phyloP scores from a whole-genome alignment of 1,139 yeast genomes.

The Yamadazyma buinensis region DNA sequence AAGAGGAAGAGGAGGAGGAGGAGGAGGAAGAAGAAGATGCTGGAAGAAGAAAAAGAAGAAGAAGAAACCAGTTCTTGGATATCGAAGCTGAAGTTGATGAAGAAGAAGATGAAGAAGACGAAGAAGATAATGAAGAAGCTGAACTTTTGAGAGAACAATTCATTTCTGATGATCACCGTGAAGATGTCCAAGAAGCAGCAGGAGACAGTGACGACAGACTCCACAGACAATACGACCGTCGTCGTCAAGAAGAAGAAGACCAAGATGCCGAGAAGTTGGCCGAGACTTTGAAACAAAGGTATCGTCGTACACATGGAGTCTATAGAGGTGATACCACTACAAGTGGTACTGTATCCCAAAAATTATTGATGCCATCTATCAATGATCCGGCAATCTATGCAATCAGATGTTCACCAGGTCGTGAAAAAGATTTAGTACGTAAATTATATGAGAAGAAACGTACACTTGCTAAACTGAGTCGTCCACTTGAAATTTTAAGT shows the following conservation, averaged over 20 bases:
- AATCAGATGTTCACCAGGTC: conserved; percentile 87
- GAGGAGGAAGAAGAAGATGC: conserved; percentile 41
- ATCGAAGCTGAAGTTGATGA: conserved; percentile 99
- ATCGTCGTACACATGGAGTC: conserved; percentile 81
- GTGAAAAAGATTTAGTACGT: conserved; percentile 87
- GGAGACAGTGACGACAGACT: conserved; percentile 57
- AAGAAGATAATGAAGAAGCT: conserved; percentile 87
- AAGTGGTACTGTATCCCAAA: conserved; percentile 81
- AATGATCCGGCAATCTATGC: conserved; percentile 98
- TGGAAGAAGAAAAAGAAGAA: conserved; percentile 61
- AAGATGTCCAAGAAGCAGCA: conserved; percentile 43
- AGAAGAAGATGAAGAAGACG: conserved; percentile 90
- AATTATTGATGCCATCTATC: conserved; percentile 89
- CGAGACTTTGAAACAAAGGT: conserved; percentile 85
- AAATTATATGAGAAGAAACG: conserved; percentile 77
- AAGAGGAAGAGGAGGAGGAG: conserved; percentile 52
- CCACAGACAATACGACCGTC: conserved; percentile 88
- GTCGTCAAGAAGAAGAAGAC: conserved; percentile 85
- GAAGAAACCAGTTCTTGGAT: conserved; percentile 90
- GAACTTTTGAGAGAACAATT: conserved; percentile 82
- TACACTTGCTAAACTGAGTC: conserved; percentile 58
- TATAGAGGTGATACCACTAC: conserved; percentile 83
- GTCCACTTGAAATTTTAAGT: conserved; percentile 74
- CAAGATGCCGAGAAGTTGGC: conserved; percentile 96
- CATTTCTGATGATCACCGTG: conserved; percentile 58